Evolutionary conservation across 2,329 filamentous ascomycete genomes (phyloP).

Genomic region (Fusarium concolor): DNA sequence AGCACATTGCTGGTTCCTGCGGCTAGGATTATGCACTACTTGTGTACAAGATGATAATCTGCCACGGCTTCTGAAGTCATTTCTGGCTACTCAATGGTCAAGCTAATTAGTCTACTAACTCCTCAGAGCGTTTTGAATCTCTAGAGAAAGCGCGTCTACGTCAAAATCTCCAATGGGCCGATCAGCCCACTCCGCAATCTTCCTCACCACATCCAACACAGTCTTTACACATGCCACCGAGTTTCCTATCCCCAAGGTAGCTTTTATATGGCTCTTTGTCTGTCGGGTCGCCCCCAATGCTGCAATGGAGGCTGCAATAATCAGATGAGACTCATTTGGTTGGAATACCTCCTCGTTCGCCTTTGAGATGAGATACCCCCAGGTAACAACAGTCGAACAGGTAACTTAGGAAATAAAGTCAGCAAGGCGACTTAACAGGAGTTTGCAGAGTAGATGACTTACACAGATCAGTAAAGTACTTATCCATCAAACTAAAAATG

Average conservation of each 20-base stretch:
- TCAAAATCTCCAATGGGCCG: constrained; percentile 18
- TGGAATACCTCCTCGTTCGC: constrained; percentile 25
- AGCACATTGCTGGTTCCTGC: too few species aligned
- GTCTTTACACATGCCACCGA: constrained; percentile 14
- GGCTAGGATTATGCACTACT: background rate
- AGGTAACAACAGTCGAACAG: constrained; percentile 29
- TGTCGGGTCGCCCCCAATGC: constrained; percentile 23
- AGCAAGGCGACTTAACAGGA: background rate
- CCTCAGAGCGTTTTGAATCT: constrained; percentile 8
- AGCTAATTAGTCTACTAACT: background rate
- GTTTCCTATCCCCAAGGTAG: constrained; percentile 21
- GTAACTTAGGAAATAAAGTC: constrained; percentile 8
- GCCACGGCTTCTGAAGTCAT: background rate
- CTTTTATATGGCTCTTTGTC: constrained; percentile 28
- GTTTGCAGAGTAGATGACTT: background rate
- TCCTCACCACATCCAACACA: constrained; percentile 2
- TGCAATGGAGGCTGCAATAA: constrained; percentile 22
- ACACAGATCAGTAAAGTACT: constrained; percentile 33
- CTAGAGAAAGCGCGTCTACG: constrained; percentile 13
- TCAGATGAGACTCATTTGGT: constrained; percentile 18
- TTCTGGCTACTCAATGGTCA: too few species aligned
- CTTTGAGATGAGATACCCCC: constrained; percentile 29
- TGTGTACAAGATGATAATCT: constrained; percentile 54
- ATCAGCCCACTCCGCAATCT: constrained; percentile 22
- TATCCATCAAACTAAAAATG: constrained; percentile 31